phyloP scores from a whole-genome alignment of 768 basidiomycete genomes.

The Amanita exitialis region DNA sequence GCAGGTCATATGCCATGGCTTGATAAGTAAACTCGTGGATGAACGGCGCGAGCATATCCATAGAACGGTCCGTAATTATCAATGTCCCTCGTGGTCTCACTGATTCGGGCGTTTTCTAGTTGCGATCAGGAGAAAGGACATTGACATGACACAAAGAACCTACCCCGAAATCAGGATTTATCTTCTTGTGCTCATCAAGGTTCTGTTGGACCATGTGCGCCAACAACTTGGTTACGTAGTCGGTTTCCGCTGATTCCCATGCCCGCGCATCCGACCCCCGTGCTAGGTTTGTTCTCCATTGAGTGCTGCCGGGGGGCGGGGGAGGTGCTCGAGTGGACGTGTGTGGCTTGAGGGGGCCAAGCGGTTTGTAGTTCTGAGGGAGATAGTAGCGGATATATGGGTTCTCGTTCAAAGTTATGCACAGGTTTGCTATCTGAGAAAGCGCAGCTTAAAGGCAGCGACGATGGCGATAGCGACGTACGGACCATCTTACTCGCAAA shows the following conservation, averaged over 20 bases:
- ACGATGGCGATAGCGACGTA: slow-evolving; percentile 6
- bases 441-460: slow-evolving; percentile 1
- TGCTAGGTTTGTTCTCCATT: slow-evolving; percentile 79
- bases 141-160: slow-evolving; percentile 20
- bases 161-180: slow-evolving; percentile 84
- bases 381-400: slow-evolving; percentile 91
- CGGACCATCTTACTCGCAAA: slow-evolving; percentile 64
- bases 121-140: slow-evolving; percentile 2
- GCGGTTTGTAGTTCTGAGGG: slow-evolving; percentile 70
- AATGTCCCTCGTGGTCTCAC: slow-evolving; percentile 69
- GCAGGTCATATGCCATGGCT: slow-evolving; percentile 94
- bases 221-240: slow-evolving; percentile 72
- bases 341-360: slow-evolving; percentile 73
- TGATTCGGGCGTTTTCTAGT: slow-evolving; percentile 43
- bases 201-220: slow-evolving; percentile 79
- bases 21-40: slow-evolving; percentile 99
- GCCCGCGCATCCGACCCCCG: slow-evolving; percentile 60
- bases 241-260: slow-evolving; percentile 60
- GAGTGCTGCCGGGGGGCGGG: slow-evolving; percentile 48
- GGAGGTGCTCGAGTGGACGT: slow-evolving; percentile 55
- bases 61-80: slow-evolving; percentile 91
- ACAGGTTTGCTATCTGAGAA: slow-evolving; percentile 73
- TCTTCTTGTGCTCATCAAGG: slow-evolving; percentile 80
- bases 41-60: slow-evolving; percentile 87
- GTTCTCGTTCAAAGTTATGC: slow-evolving; percentile 84